phyloP scores from a whole-genome alignment of 1,284 basidiomycete species.

The Ustilago bromivora region DNA sequence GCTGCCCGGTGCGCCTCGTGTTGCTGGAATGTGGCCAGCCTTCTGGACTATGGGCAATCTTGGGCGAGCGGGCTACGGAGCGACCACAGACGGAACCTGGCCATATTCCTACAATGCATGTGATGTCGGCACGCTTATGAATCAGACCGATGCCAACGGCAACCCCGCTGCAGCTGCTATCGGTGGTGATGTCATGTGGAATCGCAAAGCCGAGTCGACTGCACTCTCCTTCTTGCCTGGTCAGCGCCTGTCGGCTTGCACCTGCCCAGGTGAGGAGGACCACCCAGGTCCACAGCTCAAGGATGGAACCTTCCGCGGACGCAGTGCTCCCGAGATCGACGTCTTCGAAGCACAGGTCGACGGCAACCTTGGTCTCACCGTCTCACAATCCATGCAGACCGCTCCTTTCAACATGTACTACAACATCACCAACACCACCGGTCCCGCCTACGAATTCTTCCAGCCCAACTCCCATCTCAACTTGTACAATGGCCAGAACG shows the following conservation, averaged over 20 bases:
- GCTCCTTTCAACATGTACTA: conserved; percentile 75
- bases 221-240: conserved; percentile 76
- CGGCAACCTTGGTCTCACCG: conserved; percentile 71
- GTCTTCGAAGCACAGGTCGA: conserved; percentile 76
- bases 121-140: conserved; percentile 63
- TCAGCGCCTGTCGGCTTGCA: conserved; percentile 78
- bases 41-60: conserved; percentile 88
- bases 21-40: conserved; percentile 70
- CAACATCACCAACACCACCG: conserved; percentile 56
- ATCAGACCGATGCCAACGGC: conserved; percentile 59
- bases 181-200: conserved; percentile 58
- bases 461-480: conserved; percentile 48
- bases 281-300: conserved; percentile 81
- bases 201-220: conserved; percentile 62
- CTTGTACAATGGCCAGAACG: conserved; percentile 79
- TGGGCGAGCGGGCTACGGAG: conserved; percentile 67
- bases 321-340: conserved; percentile 78
- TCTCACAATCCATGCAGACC: conserved; percentile 82
- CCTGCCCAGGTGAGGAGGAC: conserved; percentile 80
- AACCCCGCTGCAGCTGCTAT: conserved; percentile 36
- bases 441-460: conserved; percentile 60
- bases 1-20: conserved; percentile 79
- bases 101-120: conserved; percentile 74
- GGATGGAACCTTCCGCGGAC: conserved; percentile 80
- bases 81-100: conserved; percentile 76